Base-by-base conservation (phyloP, 176 grass and related monocot genomes). In the Cenchrus fungigraminus region DNA sequence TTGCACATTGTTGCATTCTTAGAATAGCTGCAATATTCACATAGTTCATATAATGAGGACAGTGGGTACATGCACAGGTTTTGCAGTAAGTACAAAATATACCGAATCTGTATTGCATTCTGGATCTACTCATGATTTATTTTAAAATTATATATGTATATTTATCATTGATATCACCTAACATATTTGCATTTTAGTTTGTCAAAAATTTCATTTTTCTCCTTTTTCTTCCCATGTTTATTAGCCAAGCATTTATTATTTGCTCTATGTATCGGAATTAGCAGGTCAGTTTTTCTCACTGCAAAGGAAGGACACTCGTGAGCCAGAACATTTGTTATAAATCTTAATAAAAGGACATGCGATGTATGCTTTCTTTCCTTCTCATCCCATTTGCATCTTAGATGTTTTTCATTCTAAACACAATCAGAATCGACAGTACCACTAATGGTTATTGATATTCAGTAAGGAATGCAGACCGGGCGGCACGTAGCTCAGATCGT, bases 291-390 rank as follows among this genome's bases (percentile, higher is more conserved):
- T 82, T 78, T 78, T 2, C 32, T 29, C 8, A n/a, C 32, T 32
- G 54, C 57, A 63, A 77, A 82, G 66, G 25, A 90, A 78, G 58
- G 70, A 20, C 37, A 15, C 55, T 76, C 17, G 49, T 29, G 34
- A 62, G 55, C 51, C 40, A 82, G 13, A 15, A 83, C 20, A 53
- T 73, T 71, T 74, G 72, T 77, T 44, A 52, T 59, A 70, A 73
- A 86, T 19, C 78, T 71, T 56, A 78, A 65, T 60, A 54, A 83
- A 81, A 81, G 50, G 74, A 65, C 58, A 82, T 86, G 70, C 74
- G 54, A 78, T 82, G 57, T 82, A 82, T 82, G 49, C 11, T 90
- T 34, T 71, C 57, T 29, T 56, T 42, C 46, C 37, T 78, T 20
- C 40, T 82, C 25, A 74, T 88, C 37, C 77, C 72, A 6, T 82